These are phyloP conservation scores for Ascochyta koolunga DNA, from an alignment of 2,329 filamentous ascomycete species.

Conservation along the genomic window DNA sequence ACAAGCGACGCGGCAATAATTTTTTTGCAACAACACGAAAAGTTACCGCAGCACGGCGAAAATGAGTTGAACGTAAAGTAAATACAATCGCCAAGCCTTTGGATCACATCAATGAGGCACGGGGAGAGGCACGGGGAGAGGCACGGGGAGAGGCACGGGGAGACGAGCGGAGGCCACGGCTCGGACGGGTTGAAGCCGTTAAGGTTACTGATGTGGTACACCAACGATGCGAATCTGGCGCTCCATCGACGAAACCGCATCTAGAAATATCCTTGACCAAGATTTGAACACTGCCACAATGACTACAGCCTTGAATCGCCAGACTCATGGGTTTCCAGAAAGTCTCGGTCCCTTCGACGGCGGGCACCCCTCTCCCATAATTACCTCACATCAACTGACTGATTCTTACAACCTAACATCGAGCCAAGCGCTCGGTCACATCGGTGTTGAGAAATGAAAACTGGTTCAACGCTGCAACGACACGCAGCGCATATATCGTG, in stretches of 20 bases:
- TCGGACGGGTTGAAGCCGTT: slow-evolving; percentile 1
- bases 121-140: too few relatives aligned
- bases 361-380: too few relatives aligned
- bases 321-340: too few relatives aligned
- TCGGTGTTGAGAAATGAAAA: slow-evolving; percentile 21
- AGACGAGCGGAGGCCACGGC: neutral
- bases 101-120: too few relatives aligned
- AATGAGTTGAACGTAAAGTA: too few relatives aligned
- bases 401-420: neutral
- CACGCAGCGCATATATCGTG: neutral
- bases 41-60: too few relatives aligned
- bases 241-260: neutral
- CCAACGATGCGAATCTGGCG: neutral
- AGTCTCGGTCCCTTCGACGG: too few relatives aligned
- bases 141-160: neutral
- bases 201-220: neutral
- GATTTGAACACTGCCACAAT: neutral
- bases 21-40: too few relatives aligned
- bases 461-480: slow-evolving; percentile 9
- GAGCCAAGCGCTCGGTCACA: slow-evolving; percentile 5
- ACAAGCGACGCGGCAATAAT: neutral
- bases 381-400: neutral
- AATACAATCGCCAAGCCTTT: too few relatives aligned
- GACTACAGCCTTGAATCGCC: neutral
- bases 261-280: neutral